Conservation (phyloP, 2,329 filamentous ascomycete species). For the Xylariales sp. region DNA sequence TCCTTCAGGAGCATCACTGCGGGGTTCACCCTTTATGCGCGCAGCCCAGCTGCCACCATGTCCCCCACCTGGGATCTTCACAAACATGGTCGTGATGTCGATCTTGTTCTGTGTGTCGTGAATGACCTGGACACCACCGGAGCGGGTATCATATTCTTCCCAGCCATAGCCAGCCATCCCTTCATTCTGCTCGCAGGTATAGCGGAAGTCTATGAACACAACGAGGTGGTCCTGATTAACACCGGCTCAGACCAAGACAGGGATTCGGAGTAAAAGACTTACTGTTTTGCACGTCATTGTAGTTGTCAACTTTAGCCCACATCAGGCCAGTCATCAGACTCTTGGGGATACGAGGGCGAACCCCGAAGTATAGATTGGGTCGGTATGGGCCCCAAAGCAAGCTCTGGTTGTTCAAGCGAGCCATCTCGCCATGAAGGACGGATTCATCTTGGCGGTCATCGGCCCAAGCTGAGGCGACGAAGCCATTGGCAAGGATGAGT, state of each 20-base stretch:
- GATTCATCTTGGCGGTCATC: conserved; percentile 24
- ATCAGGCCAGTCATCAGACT: conserved; percentile 79
- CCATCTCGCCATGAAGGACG: conserved; percentile 43
- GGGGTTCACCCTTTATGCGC: conserved; percentile 75
- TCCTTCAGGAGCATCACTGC: conserved; percentile 61
- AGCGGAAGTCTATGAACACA: conserved; percentile 76
- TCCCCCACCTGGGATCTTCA: conserved; percentile 82
- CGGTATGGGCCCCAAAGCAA: conserved; percentile 95
- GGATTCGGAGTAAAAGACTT: too few relatives aligned
- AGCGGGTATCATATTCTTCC: conserved; percentile 92
- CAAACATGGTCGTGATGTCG: conserved; percentile 88
- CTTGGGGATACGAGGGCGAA: conserved; percentile 76
- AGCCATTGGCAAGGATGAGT: conserved; percentile 9
- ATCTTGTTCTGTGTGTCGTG: conserved; percentile 85
- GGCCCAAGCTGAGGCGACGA: conserved; percentile 5
- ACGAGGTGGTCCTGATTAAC: too few relatives aligned
- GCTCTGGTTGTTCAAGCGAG: conserved; percentile 67
- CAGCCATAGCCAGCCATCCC: conserved; percentile 94
- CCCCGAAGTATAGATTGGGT: conserved; percentile 90
- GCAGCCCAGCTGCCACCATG: conserved; percentile 92
- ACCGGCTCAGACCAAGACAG: too few relatives aligned
- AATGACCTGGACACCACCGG: conserved; percentile 83
- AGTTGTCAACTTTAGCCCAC: conserved; percentile 85
- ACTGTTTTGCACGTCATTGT: conserved; percentile 71
- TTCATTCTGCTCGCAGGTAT: conserved; percentile 94